Evolutionary conservation across 2,329 filamentous ascomycete species (phyloP).

Genomic region (Ceratocystis harringtonii): DNA sequence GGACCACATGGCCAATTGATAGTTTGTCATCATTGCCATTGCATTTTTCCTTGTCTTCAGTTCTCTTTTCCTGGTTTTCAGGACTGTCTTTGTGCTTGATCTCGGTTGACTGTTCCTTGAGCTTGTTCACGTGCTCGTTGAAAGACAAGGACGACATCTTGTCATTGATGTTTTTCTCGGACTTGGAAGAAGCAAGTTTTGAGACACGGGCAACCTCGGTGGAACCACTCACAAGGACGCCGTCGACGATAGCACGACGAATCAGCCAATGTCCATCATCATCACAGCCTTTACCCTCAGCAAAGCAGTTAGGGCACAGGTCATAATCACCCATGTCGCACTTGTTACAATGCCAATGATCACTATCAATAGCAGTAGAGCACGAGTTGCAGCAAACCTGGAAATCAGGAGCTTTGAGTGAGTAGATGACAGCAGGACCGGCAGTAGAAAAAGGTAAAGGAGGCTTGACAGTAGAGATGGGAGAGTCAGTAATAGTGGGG

Average conservation of each 20-base stretch:
- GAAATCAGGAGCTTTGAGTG: slow-evolving; percentile 35
- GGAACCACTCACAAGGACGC: slow-evolving; percentile 66
- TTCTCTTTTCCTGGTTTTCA: too few relatives aligned
- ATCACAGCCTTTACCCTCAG: slow-evolving; percentile 60
- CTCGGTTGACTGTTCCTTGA: background rate
- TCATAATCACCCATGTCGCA: slow-evolving; percentile 93
- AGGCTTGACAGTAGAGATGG: background rate
- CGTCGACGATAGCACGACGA: slow-evolving; percentile 69
- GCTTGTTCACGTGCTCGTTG: background rate
- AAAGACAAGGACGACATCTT: background rate
- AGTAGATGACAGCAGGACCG: slow-evolving; percentile 17
- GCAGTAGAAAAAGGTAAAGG: background rate
- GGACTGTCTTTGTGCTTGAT: background rate
- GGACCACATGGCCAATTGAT: too few relatives aligned
- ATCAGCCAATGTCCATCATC: slow-evolving; percentile 82
- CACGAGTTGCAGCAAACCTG: slow-evolving; percentile 93
- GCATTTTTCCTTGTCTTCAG: background rate
- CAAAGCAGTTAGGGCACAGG: slow-evolving; percentile 68
- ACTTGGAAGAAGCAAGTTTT: background rate
- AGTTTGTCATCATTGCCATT: background rate
- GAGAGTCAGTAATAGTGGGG: too few relatives aligned
- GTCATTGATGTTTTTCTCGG: background rate
- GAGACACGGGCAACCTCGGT: slow-evolving; percentile 51
- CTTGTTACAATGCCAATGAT: slow-evolving; percentile 86
- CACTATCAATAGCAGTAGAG: slow-evolving; percentile 58